Evolutionary conservation across 2,329 filamentous ascomycete genomes (phyloP).

Genomic region (Aspergillus udagawae): DNA sequence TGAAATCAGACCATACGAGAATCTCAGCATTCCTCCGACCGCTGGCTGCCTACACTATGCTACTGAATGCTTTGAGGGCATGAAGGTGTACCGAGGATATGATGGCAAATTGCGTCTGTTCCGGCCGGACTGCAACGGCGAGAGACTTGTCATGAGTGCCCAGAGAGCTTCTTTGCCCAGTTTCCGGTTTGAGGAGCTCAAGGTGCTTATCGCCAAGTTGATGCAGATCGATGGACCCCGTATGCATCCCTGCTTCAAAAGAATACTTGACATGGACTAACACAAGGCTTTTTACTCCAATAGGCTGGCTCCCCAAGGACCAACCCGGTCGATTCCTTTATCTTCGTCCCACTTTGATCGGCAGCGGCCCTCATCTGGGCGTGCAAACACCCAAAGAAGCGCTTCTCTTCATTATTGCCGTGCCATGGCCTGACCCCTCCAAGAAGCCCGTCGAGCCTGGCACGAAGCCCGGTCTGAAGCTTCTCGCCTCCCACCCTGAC

Average conservation of each 20-base stretch:
- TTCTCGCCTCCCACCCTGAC: slow-evolving; percentile 75
- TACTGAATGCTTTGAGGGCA: slow-evolving; percentile 85
- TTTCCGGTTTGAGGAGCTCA: slow-evolving; percentile 67
- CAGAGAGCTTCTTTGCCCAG: slow-evolving; percentile 68
- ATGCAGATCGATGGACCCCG: slow-evolving; percentile 58
- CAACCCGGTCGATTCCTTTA: slow-evolving; percentile 69
- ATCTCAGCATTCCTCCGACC: slow-evolving; percentile 73
- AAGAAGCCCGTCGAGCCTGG: slow-evolving; percentile 19
- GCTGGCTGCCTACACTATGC: slow-evolving; percentile 83
- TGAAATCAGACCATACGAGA: slow-evolving; percentile 71
- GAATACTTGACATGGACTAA: background rate
- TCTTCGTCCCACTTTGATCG: slow-evolving; percentile 82
- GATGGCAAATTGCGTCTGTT: slow-evolving; percentile 73
- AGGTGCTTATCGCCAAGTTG: slow-evolving; percentile 70
- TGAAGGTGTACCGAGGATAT: slow-evolving; percentile 66
- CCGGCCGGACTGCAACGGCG: slow-evolving; percentile 69
- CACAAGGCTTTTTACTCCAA: background rate
- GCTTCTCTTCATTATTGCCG: slow-evolving; percentile 79
- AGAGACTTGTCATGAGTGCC: slow-evolving; percentile 55
- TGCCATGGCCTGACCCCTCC: slow-evolving; percentile 33
- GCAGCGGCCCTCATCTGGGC: slow-evolving; percentile 73
- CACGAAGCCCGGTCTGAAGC: slow-evolving; percentile 49
- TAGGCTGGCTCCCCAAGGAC: slow-evolving; percentile 70
- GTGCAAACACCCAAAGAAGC: slow-evolving; percentile 76
- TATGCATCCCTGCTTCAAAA: slow-evolving; percentile 40